Conservation (phyloP, 805 yeast species). For the Ogataea trehalophila region DNA sequence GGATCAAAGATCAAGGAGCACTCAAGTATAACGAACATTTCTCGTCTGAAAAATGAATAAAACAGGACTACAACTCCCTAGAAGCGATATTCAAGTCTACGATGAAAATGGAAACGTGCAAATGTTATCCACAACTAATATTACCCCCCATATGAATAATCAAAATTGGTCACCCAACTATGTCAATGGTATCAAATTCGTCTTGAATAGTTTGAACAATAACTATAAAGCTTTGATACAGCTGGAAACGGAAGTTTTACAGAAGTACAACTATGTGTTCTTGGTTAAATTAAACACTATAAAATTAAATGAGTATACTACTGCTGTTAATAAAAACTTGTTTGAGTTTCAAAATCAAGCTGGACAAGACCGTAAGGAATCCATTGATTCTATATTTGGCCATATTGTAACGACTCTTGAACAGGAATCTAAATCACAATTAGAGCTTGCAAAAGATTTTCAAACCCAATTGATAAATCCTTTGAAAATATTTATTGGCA, state of each 20-base stretch:
- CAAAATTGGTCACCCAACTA: slow-evolving; percentile 15
- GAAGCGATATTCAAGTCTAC: no score
- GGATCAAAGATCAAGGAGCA: no score
- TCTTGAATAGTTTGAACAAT: slow-evolving; percentile 2
- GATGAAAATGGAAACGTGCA: neutral
- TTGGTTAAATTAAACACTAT: slow-evolving; percentile 1
- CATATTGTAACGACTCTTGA: neutral
- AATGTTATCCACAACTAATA: neutral
- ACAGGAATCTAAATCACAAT: slow-evolving; percentile 1
- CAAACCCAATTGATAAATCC: slow-evolving; percentile 5
- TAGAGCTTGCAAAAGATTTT: slow-evolving; percentile 1
- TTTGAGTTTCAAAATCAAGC: neutral
- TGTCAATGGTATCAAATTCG: slow-evolving; percentile 7
- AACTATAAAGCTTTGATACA: slow-evolving; percentile 4
- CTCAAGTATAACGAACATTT: no score
- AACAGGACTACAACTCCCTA: no score
- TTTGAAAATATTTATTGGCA: slow-evolving; percentile 1
- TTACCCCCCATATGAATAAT: slow-evolving; percentile 6
- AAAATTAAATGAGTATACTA: slow-evolving; percentile 1
- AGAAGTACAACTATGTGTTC: slow-evolving; percentile 1
- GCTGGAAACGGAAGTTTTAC: slow-evolving; percentile 5
- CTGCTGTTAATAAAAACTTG: neutral
- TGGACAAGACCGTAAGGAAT: neutral
- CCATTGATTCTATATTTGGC: slow-evolving; percentile 1
- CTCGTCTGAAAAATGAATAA: no score